Evolutionary conservation across 1,284 basidiomycete species (phyloP), one percentile per base, ranked within the genome.

Genomic region (Kalmanozyma brasiliensis): DNA sequence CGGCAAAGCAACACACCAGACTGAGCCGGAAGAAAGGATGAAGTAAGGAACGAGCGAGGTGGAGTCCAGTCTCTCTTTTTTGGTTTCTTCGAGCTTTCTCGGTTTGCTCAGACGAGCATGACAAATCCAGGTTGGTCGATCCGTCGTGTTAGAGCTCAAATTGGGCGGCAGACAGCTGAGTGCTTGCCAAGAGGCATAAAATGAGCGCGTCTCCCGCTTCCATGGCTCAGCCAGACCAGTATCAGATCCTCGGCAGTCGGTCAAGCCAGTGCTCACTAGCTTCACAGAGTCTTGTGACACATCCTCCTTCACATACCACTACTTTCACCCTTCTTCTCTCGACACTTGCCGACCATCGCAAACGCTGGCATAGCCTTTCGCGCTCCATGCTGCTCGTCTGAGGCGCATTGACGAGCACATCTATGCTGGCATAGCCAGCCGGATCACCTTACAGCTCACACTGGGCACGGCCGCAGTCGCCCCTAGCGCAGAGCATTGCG

Each of bases 81-180:
- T 26, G 24, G 42, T 30, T 9, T 11, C 17, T 37, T 37, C 36
- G 9, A 3, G 9, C 30, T 24, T 16, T 23, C 14, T 35, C 9
- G 16, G 23, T 26, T n/a, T 55, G 57, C 44, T 60, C 45, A 60
- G 57, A 47, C 40, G 45, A 60, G 49, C 57, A 60, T 60, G 57
- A 60, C 57, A 60, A 52, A 60, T 40, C 49, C 35, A 46, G 13
- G n/a, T n/a, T n/a, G n/a, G n/a, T n/a, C n/a, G n/a, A n/a, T n/a
- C n/a, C n/a, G n/a, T n/a, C 16, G 40, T 43, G 14, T 29, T 29
- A 11, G 10, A n/a, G 34, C 11, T 30, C 3, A 4, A 37, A 46
- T 59, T 44, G 43, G 48, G 56, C 1, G 7, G 14, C 22, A n/a
- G n/a, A n/a, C n/a, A n/a, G n/a, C 26, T 29, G 26, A 7, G 26